A percentile compares a stretch with the other conserved stretches of the same genome.
phyloP scores from a whole-genome alignment of 2,329 filamentous ascomycete species.

The Clathrospora elynae region DNA sequence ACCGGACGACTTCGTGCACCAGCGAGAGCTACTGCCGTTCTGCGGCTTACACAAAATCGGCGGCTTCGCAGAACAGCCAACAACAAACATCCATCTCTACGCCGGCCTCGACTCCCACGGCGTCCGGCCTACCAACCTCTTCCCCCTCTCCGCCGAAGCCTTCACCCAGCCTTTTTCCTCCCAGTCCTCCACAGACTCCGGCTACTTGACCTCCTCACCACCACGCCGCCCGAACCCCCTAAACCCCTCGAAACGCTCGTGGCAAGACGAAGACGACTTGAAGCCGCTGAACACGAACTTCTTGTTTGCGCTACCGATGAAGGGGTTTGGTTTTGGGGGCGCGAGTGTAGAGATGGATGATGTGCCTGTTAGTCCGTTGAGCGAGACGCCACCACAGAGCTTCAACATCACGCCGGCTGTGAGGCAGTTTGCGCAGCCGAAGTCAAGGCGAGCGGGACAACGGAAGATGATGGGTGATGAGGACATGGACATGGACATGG shows the following conservation, averaged over 20 bases:
- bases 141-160: slow-evolving; percentile 41
- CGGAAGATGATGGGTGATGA: slow-evolving; percentile 23
- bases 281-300: slow-evolving; percentile 31
- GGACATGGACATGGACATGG: slow-evolving; percentile 42
- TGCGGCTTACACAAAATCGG: slow-evolving; percentile 80
- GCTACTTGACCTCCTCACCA: slow-evolving; percentile 33
- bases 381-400: slow-evolving; percentile 31
- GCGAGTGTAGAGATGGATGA: slow-evolving; percentile 35
- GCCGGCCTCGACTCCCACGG: slow-evolving; percentile 48
- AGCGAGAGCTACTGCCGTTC: slow-evolving; percentile 74
- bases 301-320: slow-evolving; percentile 32
- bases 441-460: slow-evolving; percentile 20
- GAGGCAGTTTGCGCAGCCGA: slow-evolving; percentile 41
- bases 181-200: slow-evolving; percentile 37
- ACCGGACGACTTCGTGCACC: slow-evolving; percentile 33
- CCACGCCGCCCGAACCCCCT: slow-evolving; percentile 23
- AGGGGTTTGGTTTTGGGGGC: slow-evolving; percentile 12
- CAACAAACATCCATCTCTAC: slow-evolving; percentile 43
- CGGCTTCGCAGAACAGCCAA: slow-evolving; percentile 66
- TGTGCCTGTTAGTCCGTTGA: slow-evolving; percentile 43
- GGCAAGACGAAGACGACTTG: slow-evolving; percentile 46
- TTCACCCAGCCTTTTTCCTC: slow-evolving; percentile 45
- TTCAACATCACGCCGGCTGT: slow-evolving; percentile 29
- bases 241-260: slow-evolving; percentile 52
- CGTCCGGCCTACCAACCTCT: slow-evolving; percentile 29